Evolutionary conservation across 2,329 filamentous ascomycete species (phyloP), one percentile per base, ranked within the genome.

Genomic region (Colletotrichum eleusines): DNA sequence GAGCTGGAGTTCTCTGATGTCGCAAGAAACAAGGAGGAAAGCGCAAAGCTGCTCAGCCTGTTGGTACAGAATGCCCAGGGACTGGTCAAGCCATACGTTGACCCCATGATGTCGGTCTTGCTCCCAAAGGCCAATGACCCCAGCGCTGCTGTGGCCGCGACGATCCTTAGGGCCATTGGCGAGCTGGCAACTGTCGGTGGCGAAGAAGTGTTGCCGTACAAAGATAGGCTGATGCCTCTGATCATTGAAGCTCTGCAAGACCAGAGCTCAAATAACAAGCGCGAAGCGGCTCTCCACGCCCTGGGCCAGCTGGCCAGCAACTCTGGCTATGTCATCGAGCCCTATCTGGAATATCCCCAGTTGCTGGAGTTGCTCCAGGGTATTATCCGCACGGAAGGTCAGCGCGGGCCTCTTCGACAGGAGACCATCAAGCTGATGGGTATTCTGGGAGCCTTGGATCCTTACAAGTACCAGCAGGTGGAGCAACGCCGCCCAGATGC

Each of bases 371-470:
- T 98, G 35, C 84, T 99, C 14, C 95, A 98, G 78, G 94, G 92
- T 74, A 97, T 99, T 75, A 96, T 98, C 75, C 94, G 97, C 76
- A 94, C 93, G 7, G 97, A 99, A 80, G 87, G 89, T 2, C 94
- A 95, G 73, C 91, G 94, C 65, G 94, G 94, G 0, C 89, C 92
- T 20, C 84, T 99, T 42, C 89, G 96, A 53, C 94, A 96, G 74
- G 95, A 98, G 80, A 98, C 96, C 0, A 98, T 99, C 77, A 97
- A 98, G 76, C 83, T 99, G 26, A 94, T 99, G 87, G 96, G 96
- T 76, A 98, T 98, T 53, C 85, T 99, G 18, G 96, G 96, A 72
- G 96, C 96, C 50, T 83, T 99, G 42, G 97, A 99, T 79, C 96
- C 96, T 0, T 98, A 99, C 81, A 96, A 95, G 78, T 94, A 98